These are phyloP conservation scores for Teunomyces gatunensis DNA, from an alignment of 805 yeast genomes.

Conservation along the genomic window DNA sequence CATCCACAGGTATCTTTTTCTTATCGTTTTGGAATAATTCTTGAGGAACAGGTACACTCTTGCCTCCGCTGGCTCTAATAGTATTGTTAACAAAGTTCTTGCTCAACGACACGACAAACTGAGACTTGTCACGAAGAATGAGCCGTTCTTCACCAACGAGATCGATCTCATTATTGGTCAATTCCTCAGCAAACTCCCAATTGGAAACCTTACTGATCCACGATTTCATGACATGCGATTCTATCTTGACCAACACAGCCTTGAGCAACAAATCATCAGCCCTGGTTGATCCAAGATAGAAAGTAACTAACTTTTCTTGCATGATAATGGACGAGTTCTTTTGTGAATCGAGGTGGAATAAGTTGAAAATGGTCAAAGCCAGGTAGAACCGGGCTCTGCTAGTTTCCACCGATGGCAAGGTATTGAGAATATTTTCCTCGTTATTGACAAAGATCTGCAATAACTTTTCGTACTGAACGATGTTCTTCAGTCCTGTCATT, in stretches of 20 bases:
- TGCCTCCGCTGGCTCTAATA: conserved; percentile 18
- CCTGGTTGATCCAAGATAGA: conserved; percentile 62
- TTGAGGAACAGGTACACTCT: conserved; percentile 4
- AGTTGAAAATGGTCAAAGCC: conserved; percentile 43
- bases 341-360: conserved; percentile 48
- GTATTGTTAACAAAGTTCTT: conserved; percentile 51
- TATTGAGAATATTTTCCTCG: conserved; percentile 35
- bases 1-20: background rate
- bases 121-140: conserved; percentile 43
- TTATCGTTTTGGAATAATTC: conserved; percentile 4
- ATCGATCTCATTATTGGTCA: conserved; percentile 41
- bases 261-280: conserved; percentile 64
- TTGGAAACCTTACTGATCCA: conserved; percentile 64
- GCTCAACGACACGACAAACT: conserved; percentile 50
- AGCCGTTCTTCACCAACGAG: conserved; percentile 48
- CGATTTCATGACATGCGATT: conserved; percentile 47
- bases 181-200: conserved; percentile 61
- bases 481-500: conserved; percentile 29
- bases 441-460: conserved; percentile 65
- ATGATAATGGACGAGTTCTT: conserved; percentile 46
- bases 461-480: conserved; percentile 46
- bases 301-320: conserved; percentile 44
- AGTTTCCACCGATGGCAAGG: conserved; percentile 19
- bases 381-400: conserved; percentile 37
- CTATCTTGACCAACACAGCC: conserved; percentile 54